A percentile compares a stretch with the other conserved stretches of the same genome.
phyloP scores from a whole-genome alignment of 148 eudicot genomes.

The Rhododendron molle region DNA sequence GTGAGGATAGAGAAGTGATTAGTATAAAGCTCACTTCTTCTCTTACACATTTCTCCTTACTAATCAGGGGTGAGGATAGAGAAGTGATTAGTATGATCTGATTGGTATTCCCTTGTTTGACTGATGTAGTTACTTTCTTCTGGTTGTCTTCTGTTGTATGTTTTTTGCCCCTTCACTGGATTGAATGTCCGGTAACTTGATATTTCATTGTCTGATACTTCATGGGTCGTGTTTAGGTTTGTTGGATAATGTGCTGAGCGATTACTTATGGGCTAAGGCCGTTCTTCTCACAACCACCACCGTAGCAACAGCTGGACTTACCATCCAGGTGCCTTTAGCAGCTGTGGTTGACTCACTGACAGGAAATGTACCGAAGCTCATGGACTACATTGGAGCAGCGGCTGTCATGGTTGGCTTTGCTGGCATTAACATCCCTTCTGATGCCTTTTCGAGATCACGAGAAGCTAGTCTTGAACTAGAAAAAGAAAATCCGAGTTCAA shows the following conservation, averaged over 20 bases:
- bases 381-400: constrained; percentile 81
- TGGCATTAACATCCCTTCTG: constrained; percentile 76
- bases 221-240: constrained; percentile 49
- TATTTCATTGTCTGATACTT: neutral
- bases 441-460: constrained; percentile 35
- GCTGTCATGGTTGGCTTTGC: constrained; percentile 84
- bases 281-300: constrained; percentile 92
- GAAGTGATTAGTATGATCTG: neutral
- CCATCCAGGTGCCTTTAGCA: constrained; percentile 93
- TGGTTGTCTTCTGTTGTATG: neutral
- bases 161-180: neutral
- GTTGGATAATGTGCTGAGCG: constrained; percentile 90
- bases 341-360: constrained; percentile 73
- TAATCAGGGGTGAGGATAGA: neutral
- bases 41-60: too few species aligned
- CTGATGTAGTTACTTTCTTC: neutral
- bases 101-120: neutral
- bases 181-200: neutral
- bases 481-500: constrained; percentile 7
- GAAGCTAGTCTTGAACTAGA: constrained; percentile 39
- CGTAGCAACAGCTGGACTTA: constrained; percentile 95
- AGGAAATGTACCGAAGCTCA: constrained; percentile 58
- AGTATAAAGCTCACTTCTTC: too few species aligned
- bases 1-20: too few species aligned
- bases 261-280: constrained; percentile 96